These are phyloP conservation scores for Fonsecaea pugnacius DNA, from an alignment of 2,329 filamentous ascomycete species.

Conservation along the genomic window DNA sequence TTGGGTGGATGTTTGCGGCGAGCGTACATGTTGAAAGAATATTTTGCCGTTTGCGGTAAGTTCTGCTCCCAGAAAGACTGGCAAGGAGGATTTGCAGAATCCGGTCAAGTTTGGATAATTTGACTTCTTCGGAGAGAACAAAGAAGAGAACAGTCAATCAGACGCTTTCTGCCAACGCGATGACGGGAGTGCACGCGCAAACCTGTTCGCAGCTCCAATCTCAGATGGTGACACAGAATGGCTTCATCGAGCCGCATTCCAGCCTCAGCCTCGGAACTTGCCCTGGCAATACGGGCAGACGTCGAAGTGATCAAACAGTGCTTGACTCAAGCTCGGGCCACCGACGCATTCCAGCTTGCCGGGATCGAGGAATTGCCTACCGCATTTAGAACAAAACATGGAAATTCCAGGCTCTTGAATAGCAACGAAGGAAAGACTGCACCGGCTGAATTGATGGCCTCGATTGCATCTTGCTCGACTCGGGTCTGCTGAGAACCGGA, in stretches of 20 bases:
- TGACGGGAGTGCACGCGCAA: not conserved
- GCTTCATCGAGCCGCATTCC: conserved; percentile 33
- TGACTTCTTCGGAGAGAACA: conserved; percentile 27
- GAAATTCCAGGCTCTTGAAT: conserved; percentile 39
- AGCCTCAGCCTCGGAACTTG: conserved; percentile 36
- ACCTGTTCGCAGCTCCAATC: conserved; percentile 27
- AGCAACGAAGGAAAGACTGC: conserved; percentile 36
- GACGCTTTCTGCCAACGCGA: not conserved
- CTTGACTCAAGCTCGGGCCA: conserved; percentile 34
- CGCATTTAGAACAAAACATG: conserved; percentile 38
- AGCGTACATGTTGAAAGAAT: conserved; percentile 27
- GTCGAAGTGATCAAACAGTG: conserved; percentile 36
- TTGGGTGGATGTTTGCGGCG: conserved; percentile 26
- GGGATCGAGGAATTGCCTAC: conserved; percentile 37
- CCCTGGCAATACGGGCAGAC: conserved; percentile 38
- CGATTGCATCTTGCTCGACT: conserved; percentile 28
- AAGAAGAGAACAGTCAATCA: conserved; percentile 16
- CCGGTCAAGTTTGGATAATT: conserved; percentile 16
- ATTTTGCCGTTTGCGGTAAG: conserved; percentile 35
- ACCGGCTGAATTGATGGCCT: conserved; percentile 36
- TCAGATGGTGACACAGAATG: conserved; percentile 30
- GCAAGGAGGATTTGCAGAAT: not conserved
- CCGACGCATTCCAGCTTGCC: conserved; percentile 31
- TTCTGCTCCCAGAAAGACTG: conserved; percentile 16
- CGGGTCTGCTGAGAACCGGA: conserved; percentile 23